Evolutionary conservation across 306 rosid genomes (phyloP), one percentile per base, ranked within the genome.

Genomic region (Ziziphus jujuba): DNA sequence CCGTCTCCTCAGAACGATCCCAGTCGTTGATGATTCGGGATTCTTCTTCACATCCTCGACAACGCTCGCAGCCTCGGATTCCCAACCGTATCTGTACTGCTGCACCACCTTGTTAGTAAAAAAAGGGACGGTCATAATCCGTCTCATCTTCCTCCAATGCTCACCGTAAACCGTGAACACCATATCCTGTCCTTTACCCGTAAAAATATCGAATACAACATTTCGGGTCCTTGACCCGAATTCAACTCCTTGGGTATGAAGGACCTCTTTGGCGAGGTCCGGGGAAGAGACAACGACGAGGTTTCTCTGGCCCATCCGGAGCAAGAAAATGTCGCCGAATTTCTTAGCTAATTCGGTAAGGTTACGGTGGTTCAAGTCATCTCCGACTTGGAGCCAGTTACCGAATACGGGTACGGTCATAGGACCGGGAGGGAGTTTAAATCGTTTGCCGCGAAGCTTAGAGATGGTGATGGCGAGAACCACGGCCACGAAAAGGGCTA

Each of bases 311-410:
- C 96, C 98, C 98, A 92, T 92, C 0, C 98, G 90, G 69, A 92
- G 98, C 74, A 92, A 61, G 82, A 89, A 81, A 11, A 87, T 70
- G 55, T 89, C 90, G 21, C 98, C 98, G 69, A 77, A 92, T 4
- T 75, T 81, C 72, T 92, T 92, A 19, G 98, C 92, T 1, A 87
- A 10, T 20, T 85, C 92, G 12, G 90, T 79, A 57, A 92, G 89
- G 47, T 92, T 92, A 0, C 96, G 95, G 89, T 92, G 98, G 79
- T 92, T 91, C 72, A 91, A 81, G 67, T 92, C 96, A 9, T 92
- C 98, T 1, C 98, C 98, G 61, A 92, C 98, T 20, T 92, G 98
- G 22, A 91, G 92, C 98, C 98, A 91, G 74, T 91, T 91, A 0
- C 96, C 98, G 75, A 91, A 89, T 6, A 91, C 35, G 0, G 98